phyloP scores from a whole-genome alignment of 208 protist genomes.

The Acanthamoeba royreba region DNA sequence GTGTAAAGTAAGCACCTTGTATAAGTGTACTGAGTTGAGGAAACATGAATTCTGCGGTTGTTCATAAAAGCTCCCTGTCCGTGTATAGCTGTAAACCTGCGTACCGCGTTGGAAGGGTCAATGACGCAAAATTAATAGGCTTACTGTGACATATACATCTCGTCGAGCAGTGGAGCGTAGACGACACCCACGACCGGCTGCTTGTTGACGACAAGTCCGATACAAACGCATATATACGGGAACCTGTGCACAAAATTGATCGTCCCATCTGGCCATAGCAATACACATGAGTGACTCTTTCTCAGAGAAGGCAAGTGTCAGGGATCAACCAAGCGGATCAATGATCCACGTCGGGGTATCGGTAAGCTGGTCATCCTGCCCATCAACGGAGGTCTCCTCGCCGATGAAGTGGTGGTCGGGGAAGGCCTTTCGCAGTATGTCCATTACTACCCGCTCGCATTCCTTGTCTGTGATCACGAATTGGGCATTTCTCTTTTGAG shows the following conservation, averaged over 20 bases:
- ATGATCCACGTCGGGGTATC: slow-evolving; percentile 65
- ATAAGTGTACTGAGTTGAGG: neutral
- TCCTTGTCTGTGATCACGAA: neutral
- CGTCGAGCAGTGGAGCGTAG: slow-evolving; percentile 62
- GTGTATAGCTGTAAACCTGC: slow-evolving; percentile 53
- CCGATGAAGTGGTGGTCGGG: neutral
- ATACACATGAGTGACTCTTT: neutral
- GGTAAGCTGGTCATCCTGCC: neutral
- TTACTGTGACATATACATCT: slow-evolving; percentile 40
- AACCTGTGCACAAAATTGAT: slow-evolving; percentile 73
- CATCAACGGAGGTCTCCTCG: neutral
- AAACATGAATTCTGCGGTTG: slow-evolving; percentile 47
- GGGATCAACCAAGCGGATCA: slow-evolving; percentile 38
- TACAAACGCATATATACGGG: slow-evolving; percentile 62
- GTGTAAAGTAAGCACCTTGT: neutral
- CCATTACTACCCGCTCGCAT: slow-evolving; percentile 26
- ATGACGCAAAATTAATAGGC: neutral
- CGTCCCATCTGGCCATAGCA: slow-evolving; percentile 60
- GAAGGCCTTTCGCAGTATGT: neutral
- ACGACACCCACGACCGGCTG: slow-evolving; percentile 64
- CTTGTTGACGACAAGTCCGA: slow-evolving; percentile 58
- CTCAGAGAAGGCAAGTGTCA: neutral
- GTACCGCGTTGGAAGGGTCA: neutral
- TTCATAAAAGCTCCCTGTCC: slow-evolving; percentile 64
- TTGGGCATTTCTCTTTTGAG: neutral